Percentiles rank a stretch among this genome's conserved stretches.
phyloP scores from a whole-genome alignment of 2,329 filamentous ascomycete genomes.

The Claviceps arundinis region DNA sequence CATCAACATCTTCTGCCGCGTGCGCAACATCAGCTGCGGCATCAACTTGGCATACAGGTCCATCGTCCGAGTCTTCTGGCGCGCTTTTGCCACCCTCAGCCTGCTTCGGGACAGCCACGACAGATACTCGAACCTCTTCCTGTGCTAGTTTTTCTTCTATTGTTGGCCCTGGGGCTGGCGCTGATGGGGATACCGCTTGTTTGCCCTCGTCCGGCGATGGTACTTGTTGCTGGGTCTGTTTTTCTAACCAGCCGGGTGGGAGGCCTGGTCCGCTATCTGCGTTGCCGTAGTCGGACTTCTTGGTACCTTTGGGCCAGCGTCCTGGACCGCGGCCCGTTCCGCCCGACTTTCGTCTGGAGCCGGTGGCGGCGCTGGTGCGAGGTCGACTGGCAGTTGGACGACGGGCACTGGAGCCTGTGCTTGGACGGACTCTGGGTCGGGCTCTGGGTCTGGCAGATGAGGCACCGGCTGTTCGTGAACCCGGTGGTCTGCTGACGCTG shows the following conservation, averaged over 20 bases:
- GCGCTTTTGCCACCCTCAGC: conserved; percentile 10
- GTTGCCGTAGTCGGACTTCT: conserved; percentile 55
- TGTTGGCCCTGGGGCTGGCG: background rate
- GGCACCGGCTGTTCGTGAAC: conserved; percentile 22
- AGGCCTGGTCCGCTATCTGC: conserved; percentile 51
- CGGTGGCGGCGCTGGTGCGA: conserved; percentile 23
- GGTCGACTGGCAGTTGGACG: conserved; percentile 23
- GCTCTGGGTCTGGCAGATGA: conserved; percentile 27
- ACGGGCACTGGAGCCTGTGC: conserved; percentile 14
- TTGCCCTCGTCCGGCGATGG: conserved; percentile 8
- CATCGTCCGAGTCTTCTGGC: conserved; percentile 1
- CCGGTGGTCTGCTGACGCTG: conserved; percentile 24
- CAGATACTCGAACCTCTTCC: conserved; percentile 21
- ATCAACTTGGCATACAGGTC: conserved; percentile 1
- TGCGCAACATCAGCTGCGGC: background rate
- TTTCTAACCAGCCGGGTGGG: conserved; percentile 41
- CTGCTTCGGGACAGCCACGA: conserved; percentile 11
- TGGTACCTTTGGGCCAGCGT: conserved; percentile 54
- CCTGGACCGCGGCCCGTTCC: conserved; percentile 52
- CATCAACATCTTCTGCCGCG: background rate
- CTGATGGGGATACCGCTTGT: conserved; percentile 2
- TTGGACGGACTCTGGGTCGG: conserved; percentile 27
- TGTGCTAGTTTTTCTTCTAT: conserved; percentile 15
- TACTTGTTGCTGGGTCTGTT: conserved; percentile 9
- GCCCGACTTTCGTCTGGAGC: conserved; percentile 37